phyloP scores from a whole-genome alignment of 306 rosid genomes.

The Abrus pulchellus region DNA sequence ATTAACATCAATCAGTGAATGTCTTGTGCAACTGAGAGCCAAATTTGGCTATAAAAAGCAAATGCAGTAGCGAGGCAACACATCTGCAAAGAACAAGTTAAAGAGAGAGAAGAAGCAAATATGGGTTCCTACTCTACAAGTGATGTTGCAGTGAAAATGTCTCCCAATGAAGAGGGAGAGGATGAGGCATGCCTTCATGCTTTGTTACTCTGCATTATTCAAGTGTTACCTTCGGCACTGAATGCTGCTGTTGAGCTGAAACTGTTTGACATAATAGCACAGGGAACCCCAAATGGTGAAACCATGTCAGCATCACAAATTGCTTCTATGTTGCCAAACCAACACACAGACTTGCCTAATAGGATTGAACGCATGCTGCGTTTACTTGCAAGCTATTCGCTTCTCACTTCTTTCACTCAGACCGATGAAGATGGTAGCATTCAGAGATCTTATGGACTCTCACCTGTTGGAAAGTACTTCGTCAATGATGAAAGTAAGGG shows the following conservation, averaged over 20 bases:
- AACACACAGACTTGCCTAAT: constrained; percentile 11
- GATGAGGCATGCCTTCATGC: constrained; percentile 41
- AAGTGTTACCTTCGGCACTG: constrained; percentile 16
- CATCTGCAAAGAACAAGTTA: too few relatives aligned
- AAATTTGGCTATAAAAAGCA: too few relatives aligned
- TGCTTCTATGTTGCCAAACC: constrained; percentile 32
- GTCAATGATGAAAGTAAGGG: not conserved
- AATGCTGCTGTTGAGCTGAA: constrained; percentile 43
- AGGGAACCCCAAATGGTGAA: constrained; percentile 1
- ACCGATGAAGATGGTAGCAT: not conserved
- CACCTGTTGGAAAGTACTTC: constrained; percentile 40
- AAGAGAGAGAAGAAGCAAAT: too few relatives aligned
- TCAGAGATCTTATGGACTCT: not conserved
- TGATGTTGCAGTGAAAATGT: too few relatives aligned
- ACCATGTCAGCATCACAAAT: constrained; percentile 40
- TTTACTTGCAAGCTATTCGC: constrained; percentile 40
- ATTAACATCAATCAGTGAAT: too few relatives aligned
- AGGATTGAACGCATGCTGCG: constrained; percentile 48
- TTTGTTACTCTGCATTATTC: constrained; percentile 10
- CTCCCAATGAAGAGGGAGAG: not conserved
- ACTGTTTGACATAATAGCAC: constrained; percentile 46
- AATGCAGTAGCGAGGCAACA: too few relatives aligned
- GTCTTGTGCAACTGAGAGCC: too few relatives aligned
- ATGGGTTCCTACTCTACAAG: too few relatives aligned
- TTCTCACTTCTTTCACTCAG: constrained; percentile 36